These are phyloP conservation scores for Alternaria tenuissima DNA, from an alignment of 2,329 filamentous ascomycete species.

Conservation along the genomic window DNA sequence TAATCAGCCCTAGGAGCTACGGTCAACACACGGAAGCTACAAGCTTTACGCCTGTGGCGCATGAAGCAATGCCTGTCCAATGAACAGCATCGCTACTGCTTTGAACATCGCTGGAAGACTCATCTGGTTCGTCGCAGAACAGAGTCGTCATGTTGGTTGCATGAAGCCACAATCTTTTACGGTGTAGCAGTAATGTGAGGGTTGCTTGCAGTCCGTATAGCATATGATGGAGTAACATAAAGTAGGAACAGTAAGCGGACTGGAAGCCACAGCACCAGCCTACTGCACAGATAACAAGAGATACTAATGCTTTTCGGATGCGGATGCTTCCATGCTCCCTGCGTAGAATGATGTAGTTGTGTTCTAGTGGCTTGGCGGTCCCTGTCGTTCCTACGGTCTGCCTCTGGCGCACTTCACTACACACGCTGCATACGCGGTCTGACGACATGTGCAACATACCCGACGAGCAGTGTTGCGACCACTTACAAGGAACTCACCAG, in stretches of 20 bases:
- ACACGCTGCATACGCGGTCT: constrained; percentile 8
- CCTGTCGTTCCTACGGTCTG: constrained; percentile 4
- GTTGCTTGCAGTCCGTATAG: neutral
- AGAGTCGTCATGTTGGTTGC: neutral
- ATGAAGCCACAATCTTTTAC: neutral
- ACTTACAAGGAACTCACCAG: neutral
- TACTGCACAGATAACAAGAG: neutral
- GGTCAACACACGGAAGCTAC: neutral
- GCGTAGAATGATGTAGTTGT: neutral
- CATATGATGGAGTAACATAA: neutral
- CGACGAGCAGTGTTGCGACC: neutral
- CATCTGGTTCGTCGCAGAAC: neutral
- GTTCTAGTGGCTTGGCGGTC: constrained; percentile 13
- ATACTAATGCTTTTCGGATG: neutral
- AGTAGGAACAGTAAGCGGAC: neutral
- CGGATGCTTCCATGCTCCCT: neutral
- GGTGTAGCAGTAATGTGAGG: constrained; percentile 1
- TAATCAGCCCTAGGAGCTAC: neutral
- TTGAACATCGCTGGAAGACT: neutral
- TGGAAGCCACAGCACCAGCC: neutral
- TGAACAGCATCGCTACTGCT: neutral
- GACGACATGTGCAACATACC: constrained; percentile 9
- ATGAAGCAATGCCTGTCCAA: neutral
- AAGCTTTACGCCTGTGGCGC: neutral
- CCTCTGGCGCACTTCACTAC: neutral